Evolutionary conservation across 1,284 basidiomycete genomes (phyloP).

Genomic region (Irpex rosettiformis): DNA sequence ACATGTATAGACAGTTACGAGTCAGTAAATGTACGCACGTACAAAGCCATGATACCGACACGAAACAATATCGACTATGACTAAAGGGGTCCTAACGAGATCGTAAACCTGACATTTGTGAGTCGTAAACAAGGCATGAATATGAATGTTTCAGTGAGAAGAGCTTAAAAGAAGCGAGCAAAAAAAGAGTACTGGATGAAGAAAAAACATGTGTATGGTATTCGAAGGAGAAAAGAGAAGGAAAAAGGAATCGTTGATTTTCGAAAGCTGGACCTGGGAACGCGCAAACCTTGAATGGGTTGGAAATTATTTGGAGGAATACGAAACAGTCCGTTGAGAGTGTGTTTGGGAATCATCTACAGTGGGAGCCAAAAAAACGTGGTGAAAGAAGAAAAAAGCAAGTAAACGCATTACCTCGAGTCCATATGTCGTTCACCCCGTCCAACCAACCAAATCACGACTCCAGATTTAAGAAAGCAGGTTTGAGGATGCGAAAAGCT

Average conservation of each 20-base stretch:
- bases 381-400: not conserved
- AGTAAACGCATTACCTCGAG: not conserved
- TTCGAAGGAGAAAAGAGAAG: not conserved
- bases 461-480: not conserved
- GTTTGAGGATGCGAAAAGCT: not conserved
- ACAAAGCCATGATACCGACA: no score
- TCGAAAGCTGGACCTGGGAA: not conserved
- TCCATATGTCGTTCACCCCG: not conserved
- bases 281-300: not conserved
- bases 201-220: not conserved
- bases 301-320: not conserved
- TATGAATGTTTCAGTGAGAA: no score
- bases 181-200: not conserved
- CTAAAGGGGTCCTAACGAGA: no score
- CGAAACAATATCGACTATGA: no score
- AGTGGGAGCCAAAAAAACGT: no score
- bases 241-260: not conserved
- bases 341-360: not conserved
- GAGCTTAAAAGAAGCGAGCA: no score
- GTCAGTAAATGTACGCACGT: no score
- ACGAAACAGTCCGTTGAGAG: not conserved
- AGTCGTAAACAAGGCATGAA: not conserved
- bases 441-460: not conserved
- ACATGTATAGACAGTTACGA: no score
- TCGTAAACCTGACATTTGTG: not conserved